These are phyloP conservation scores for Coprinellus micaceus DNA, from an alignment of 768 basidiomycete genomes.

Conservation along the genomic window DNA sequence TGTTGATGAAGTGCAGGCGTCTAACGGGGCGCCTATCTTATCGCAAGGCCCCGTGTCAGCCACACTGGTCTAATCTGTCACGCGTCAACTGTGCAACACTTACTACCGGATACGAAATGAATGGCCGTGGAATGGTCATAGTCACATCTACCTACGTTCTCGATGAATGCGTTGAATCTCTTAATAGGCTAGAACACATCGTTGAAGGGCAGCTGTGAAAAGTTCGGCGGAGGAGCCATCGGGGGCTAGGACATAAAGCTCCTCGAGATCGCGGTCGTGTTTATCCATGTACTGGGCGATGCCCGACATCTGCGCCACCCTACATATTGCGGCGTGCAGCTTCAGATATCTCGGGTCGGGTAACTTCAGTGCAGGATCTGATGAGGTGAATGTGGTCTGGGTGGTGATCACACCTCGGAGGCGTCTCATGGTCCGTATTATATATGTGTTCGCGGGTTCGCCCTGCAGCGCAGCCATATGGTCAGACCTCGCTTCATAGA, in stretches of 20 bases:
- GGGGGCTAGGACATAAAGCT: neutral
- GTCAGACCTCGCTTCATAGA: neutral
- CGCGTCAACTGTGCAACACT: too few relatives aligned
- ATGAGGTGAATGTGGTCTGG: neutral
- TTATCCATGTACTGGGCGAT: slow-evolving; percentile 1
- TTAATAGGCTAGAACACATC: neutral
- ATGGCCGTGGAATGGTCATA: too few relatives aligned
- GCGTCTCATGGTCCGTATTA: neutral
- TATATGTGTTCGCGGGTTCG: neutral
- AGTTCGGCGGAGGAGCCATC: neutral
- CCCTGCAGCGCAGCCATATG: neutral
- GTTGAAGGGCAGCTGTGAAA: neutral
- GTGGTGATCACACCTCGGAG: neutral
- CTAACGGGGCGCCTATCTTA: too few relatives aligned
- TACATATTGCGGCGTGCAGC: slow-evolving; percentile 10
- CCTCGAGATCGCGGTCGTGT: neutral
- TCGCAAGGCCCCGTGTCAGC: too few relatives aligned
- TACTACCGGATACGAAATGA: too few relatives aligned
- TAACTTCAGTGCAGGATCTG: neutral
- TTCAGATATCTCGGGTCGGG: slow-evolving; percentile 6
- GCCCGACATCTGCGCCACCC: slow-evolving; percentile 9
- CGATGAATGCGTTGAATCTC: too few relatives aligned
- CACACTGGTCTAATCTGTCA: too few relatives aligned
- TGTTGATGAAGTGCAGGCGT: too few relatives aligned
- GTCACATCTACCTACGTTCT: too few relatives aligned